Base-by-base conservation (phyloP, 2,329 filamentous ascomycete species). In the Nothopassalora personata region DNA sequence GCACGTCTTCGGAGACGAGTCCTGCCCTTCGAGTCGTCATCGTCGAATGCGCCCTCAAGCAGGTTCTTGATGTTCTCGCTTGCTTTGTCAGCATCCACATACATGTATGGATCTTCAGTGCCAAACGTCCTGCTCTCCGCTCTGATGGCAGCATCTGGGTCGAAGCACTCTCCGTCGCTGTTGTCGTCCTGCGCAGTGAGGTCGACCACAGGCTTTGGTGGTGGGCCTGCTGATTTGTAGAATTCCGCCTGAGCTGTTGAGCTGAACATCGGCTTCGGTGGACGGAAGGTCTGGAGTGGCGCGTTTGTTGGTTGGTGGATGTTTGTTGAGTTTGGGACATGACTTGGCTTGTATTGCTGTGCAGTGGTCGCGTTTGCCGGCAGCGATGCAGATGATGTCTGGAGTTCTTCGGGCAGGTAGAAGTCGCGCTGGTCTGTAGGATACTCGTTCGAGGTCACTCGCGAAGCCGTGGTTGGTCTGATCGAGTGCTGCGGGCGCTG, bases 41-140 rank as follows among this genome's bases (percentile, higher is more conserved):
- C 88, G 55, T 92, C 88, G 74, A 93, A 85, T 9, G 88, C 88
- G 7, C 89, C 90, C 71, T 93, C 90, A 1, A 94, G 79, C n/a
- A 94, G 74, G 7, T 87, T 88, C 71, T 94, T 94, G 64, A 94
- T 80, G 65, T 93, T 89, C 50, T 86, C 86, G 53, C 83, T 85
- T 10, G 90, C 89, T 71, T 90, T 87, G 59, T 79, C 78, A 0
- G 87, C 84, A 64, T 92, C 88, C 5, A 88, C 85, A 65, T 89
- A 91, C 57, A 77, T 78, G 66, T 79, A 78, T 10, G 81, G 77
- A 64, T 86, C 83, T 15, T 77, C 74, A 0, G 80, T 76, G 4
- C 81, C 81, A 66, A 84, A 85, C 4, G 72, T 71, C 19, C 77
- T 72, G 6, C 75, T 74, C 30, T 80, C 76, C 34, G 79, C 73